A percentile compares a stretch with the other conserved stretches of the same genome.
phyloP scores from a whole-genome alignment of 352 stramenopile species.

The Globisporangium solare region DNA sequence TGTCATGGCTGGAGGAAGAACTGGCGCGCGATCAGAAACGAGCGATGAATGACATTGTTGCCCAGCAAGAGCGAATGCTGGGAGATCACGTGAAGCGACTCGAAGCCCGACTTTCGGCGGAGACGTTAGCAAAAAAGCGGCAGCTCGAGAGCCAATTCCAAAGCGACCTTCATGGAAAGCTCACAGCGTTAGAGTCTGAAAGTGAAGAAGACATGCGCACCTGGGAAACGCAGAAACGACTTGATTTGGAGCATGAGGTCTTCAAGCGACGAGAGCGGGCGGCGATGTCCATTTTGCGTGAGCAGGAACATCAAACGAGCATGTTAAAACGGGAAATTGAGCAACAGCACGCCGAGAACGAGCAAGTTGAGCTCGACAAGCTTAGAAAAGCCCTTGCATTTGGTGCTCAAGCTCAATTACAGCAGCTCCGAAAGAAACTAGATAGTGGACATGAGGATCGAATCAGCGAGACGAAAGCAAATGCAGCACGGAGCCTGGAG shows the following conservation, averaged over 20 bases:
- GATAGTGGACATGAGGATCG: conserved; percentile 36
- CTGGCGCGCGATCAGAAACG: conserved; percentile 33
- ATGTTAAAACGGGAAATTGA: conserved; percentile 42
- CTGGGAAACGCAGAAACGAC: conserved; percentile 45
- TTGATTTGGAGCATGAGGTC: conserved; percentile 41
- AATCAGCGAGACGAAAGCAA: conserved; percentile 19
- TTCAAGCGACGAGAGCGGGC: conserved; percentile 33
- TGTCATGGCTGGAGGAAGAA: conserved; percentile 20
- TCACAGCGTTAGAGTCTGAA: conserved; percentile 33
- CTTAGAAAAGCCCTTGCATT: conserved; percentile 51
- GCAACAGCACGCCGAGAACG: conserved; percentile 26
- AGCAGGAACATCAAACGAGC: conserved; percentile 41
- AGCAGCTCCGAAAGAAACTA: conserved; percentile 45
- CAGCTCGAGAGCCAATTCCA: conserved; percentile 28
- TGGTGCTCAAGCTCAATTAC: conserved; percentile 54
- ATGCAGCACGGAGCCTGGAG: conserved; percentile 27
- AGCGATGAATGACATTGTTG: conserved; percentile 27
- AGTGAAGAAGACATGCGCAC: conserved; percentile 15
- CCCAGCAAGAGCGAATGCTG: conserved; percentile 29
- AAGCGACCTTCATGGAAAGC: conserved; percentile 23
- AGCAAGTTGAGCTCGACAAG: conserved; percentile 49
- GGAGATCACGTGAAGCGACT: conserved; percentile 36
- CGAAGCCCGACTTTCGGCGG: conserved; percentile 26
- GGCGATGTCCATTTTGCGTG: conserved; percentile 26
- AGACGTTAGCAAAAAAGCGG: conserved; percentile 32